phyloP scores from a whole-genome alignment of 139 green algal species.

The Astrephomene gubernaculifera region DNA sequence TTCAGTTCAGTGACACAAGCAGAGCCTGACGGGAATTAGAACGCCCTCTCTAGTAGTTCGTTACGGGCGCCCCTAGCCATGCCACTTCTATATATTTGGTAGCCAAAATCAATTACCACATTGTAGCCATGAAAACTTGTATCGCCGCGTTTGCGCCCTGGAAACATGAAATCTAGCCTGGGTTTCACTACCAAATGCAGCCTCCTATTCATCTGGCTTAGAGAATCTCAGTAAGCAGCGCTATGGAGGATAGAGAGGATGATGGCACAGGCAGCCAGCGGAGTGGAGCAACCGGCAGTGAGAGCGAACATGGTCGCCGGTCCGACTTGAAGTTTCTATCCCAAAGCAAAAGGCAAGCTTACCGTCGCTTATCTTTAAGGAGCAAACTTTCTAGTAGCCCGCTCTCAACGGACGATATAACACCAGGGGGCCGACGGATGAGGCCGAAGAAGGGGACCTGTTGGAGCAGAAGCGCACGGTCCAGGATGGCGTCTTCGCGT shows the following conservation, averaged over 20 bases:
- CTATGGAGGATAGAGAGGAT: conserved; percentile 8
- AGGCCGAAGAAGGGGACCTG: conserved; percentile 8
- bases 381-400: neutral
- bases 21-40: too few species aligned
- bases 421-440: neutral
- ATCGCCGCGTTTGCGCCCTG: too few species aligned
- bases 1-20: too few species aligned
- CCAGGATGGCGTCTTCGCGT: conserved; percentile 18
- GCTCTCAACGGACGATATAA: neutral
- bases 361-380: neutral
- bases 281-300: neutral
- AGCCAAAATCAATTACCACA: too few species aligned
- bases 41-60: too few species aligned
- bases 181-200: too few species aligned
- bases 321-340: neutral
- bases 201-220: too few species aligned
- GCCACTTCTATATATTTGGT: too few species aligned
- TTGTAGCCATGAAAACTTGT: too few species aligned
- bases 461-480: conserved; percentile 30
- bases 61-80: too few species aligned
- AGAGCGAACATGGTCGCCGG: neutral
- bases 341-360: neutral
- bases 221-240: too few species aligned
- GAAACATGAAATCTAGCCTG: too few species aligned
- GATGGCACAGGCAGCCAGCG: conserved; percentile 14